These are phyloP conservation scores for Hypoxylon sp. DNA, from an alignment of 2,329 filamentous ascomycete genomes.

Conservation along the genomic window DNA sequence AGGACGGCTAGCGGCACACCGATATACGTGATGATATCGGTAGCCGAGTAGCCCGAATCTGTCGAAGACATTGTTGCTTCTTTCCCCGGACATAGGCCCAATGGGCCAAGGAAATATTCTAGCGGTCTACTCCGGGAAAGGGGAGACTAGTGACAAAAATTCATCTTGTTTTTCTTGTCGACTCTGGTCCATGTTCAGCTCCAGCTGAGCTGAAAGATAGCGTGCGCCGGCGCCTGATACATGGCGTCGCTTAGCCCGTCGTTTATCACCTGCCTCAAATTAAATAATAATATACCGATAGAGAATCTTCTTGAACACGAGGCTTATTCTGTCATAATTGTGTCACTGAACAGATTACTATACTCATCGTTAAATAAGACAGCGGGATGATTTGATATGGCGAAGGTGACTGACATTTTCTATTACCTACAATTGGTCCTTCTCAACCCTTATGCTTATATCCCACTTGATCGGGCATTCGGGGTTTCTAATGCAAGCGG, in stretches of 20 bases:
- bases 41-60: conserved; percentile 51
- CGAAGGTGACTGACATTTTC: neutral
- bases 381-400: neutral
- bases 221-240: conserved; percentile 11
- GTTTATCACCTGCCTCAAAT: neutral
- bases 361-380: neutral
- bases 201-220: conserved; percentile 41
- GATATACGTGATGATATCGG: conserved; percentile 70
- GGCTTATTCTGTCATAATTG: neutral
- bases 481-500: conserved; percentile 35
- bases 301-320: neutral
- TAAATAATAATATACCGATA: neutral
- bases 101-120: neutral
- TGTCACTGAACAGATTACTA: neutral
- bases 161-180: conserved; percentile 13
- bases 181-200: conserved; percentile 41
- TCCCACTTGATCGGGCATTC: neutral
- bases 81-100: neutral
- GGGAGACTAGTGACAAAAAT: neutral
- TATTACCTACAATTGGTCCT: neutral
- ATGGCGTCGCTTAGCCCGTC: conserved; percentile 19
- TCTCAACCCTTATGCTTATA: conserved; percentile 7
- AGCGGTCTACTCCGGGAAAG: neutral
- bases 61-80: conserved; percentile 29
- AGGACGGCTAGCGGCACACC: conserved; percentile 72